Base-by-base conservation (phyloP, 768 basidiomycete genomes). In the Dacryopinax spathularia region DNA sequence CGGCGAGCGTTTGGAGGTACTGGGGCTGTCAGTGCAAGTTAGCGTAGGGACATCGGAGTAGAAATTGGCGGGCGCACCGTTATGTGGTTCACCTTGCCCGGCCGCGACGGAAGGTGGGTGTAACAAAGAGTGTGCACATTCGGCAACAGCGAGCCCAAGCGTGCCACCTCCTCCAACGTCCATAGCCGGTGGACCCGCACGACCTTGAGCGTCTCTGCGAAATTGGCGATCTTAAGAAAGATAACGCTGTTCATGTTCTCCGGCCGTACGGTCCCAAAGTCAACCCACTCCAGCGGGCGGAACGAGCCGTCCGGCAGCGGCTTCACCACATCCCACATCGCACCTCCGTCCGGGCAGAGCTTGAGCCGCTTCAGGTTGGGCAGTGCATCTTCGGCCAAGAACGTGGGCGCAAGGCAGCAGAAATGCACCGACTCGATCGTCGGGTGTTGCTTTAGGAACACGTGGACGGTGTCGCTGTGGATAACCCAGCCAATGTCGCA, bases 401-500 rank as follows among this genome's bases (percentile, higher is more conserved):
- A 56, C 13, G 48, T 56, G 25, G 48, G 48, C 18, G 48, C 48
- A 20, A 56, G 3, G 48, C 48, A 56, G 25, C 48, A 56, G 20
- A 56, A 56, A 29, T 56, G 48, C 25, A 56, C 31, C 13, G 48
- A 13, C 18, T 56, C 48, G 48, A 56, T 25, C 25, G 10, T 9
- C 25, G 48, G 6, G 29, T 56, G 3, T 22, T 56, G 48, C 18
- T 56, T 56, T 29, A 56, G 48, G 48, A 56, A 56, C 3, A 56
- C 25, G 48, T 56, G 48, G 13, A 56, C 25, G 15, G 48, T 31
- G 48, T 56, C 48, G 48, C 48, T 56, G 29, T 56, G 48, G 48
- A 56, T 56, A 10, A 56, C 48, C 48, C 48, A 56, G 48, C 48
- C 48, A 29, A 56, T 56, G 48, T 56, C 48, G 48, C 48, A 56